Evolutionary conservation across 371 early-diverging fungal genomes (phyloP), one percentile per base, ranked within the genome.

Genomic region (Paraphysoderma sedebokerense): DNA sequence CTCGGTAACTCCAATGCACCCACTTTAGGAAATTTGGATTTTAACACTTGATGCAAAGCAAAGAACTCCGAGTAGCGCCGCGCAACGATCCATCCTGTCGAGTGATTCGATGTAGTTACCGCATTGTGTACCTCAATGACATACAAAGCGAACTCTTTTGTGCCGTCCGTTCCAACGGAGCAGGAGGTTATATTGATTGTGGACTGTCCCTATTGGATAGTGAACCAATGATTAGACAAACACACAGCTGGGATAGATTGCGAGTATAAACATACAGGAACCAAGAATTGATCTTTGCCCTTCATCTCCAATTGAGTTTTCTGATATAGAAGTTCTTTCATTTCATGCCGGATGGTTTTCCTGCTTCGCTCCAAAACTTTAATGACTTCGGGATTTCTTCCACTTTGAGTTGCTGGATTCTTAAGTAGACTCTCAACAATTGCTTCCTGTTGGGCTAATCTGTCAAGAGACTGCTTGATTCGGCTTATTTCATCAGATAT

Each of bases 41-140:
- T 73, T 20, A 90, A 64, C 20, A 65, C 62, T 27, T 75, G 77
- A 50, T 90, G 86, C 38, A 90, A 56, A 1, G 70, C 65, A 50
- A 76, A 72, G 53, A 90, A 90, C 59, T 90, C 88, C 32, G 76
- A 72, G 61, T 82, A 87, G 0, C 86, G 64, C 6, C 87, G 65
- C 1, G 73, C 70, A 13, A 88, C 79, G 34, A 83, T 71, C 87
- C 87, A 87, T 0, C 83, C 80, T 1, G 77, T 73, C 5, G 58
- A 64, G 57, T 52, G 65, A n/a, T 61, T 62, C 0, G 68, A 74
- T 46, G 71, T 65, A 29, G 53, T 46, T 0, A 58, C 74, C 27
- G 74, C 46, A 44, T 79, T 77, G 36, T 82, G 80, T 5, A 88
- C 75, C 53, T 86, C 81, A 46, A 88, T 79, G 38, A 76, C 69